Conservation (phyloP, 2,329 filamentous ascomycete species). For the Aspergillus spinulosporus region DNA sequence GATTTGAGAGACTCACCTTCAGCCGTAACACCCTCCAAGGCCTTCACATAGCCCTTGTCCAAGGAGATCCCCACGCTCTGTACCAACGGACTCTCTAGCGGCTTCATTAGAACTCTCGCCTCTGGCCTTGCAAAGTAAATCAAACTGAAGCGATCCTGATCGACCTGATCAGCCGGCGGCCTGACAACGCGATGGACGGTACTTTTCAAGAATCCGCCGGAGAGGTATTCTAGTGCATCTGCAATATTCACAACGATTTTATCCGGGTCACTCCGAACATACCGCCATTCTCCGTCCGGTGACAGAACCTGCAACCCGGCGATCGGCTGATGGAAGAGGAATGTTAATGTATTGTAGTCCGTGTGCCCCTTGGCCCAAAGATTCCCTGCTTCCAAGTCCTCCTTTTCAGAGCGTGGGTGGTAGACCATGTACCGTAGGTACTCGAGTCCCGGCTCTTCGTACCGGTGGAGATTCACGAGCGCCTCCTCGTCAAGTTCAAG, state of each 20-base stretch:
- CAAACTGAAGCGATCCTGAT: constrained; percentile 40
- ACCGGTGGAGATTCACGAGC: constrained; percentile 2
- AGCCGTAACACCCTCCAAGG: background rate
- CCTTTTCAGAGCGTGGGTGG: background rate
- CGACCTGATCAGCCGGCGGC: constrained; percentile 48
- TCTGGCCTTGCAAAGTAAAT: constrained; percentile 48
- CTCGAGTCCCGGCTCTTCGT: background rate
- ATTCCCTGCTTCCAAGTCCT: background rate
- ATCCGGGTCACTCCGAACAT: constrained; percentile 48
- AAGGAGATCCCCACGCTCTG: background rate
- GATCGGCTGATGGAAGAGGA: constrained; percentile 60
- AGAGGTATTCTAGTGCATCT: constrained; percentile 51
- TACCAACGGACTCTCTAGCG: background rate
- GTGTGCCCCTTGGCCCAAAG: constrained; percentile 6
- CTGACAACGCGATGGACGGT: constrained; percentile 49
- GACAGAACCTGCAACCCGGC: constrained; percentile 56
- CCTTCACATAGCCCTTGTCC: background rate
- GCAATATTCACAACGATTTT: constrained; percentile 55
- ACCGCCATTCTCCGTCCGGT: constrained; percentile 51
- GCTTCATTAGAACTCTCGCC: background rate
- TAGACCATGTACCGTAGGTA: constrained; percentile 9
- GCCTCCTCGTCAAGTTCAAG: background rate
- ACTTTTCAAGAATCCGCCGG: constrained; percentile 51
- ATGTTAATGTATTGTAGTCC: constrained; percentile 57
- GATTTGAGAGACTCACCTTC: background rate